Evolutionary conservation across 1,284 basidiomycete genomes (phyloP), one percentile per base, ranked within the genome.

Genomic region (Ceratobasidium theobromae): DNA sequence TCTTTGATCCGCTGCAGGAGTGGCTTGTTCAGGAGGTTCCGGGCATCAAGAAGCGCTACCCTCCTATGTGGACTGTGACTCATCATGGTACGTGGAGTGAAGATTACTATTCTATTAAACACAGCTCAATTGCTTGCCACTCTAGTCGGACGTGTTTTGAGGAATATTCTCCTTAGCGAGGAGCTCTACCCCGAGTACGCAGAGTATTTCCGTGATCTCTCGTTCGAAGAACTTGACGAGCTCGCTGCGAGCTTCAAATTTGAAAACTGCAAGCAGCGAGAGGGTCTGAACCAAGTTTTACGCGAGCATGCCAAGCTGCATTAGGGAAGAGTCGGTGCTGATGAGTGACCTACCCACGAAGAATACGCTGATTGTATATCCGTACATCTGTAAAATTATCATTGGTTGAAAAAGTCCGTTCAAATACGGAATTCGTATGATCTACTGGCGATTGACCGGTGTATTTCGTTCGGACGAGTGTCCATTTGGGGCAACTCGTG

Each of bases 141-240:
- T 23, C 25, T 28, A 65, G 77, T 85, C 32, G 80, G 79, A 1
- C 79, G 85, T 48, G 75, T 86, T 41, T 76, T 83, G 18, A 78
- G 86, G 53, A 83, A 84, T 71, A 86, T 86, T 48, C 76, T 89
- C 27, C 76, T 89, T 3, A 81, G 81, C 3, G 86, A 89, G 74
- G 86, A 83, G 72, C 75, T 89, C 71, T 73, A 72, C 48, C 65
- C 68, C 38, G 75, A 78, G 66, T 77, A 72, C 62, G 76, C 75
- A 0, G 68, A 67, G 21, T 74, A 74, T 69, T 77, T 78, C 65
- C 68, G 71, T 49, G 73, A 72, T 32, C 74, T 77, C 67, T 72
- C 69, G 6, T 67, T 70, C 46, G 71, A 73, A 6, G 75, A 79
- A 71, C 72, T 80, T 40, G 77, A 80, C 41, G 76, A 71, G 40